Percentiles rank a stretch among this genome's conserved stretches.
These are phyloP conservation scores for Gigaspora rosea DNA, from an alignment of 192 early-diverging fungal species.

Conservation along the genomic window DNA sequence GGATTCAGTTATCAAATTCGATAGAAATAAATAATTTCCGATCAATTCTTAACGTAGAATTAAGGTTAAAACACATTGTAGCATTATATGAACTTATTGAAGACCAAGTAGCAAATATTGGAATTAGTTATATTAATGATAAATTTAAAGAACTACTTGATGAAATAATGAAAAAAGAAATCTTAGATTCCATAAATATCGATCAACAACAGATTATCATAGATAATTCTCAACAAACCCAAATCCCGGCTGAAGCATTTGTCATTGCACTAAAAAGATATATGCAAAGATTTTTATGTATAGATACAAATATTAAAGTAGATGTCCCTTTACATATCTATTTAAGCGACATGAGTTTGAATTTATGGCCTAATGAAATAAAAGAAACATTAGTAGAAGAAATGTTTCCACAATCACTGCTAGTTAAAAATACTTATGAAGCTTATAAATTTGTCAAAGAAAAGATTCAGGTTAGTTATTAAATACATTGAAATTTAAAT, in stretches of 20 bases:
- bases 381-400: background rate
- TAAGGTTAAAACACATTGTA: constrained; percentile 24
- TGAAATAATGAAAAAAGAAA: background rate
- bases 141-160: constrained; percentile 20
- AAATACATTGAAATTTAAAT: too few species aligned
- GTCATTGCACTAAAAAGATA: constrained; percentile 21
- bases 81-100: constrained; percentile 32
- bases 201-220: background rate
- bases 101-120: constrained; percentile 21
- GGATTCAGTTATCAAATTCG: constrained; percentile 25
- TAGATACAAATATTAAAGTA: background rate
- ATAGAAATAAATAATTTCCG: background rate
- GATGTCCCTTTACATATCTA: background rate
- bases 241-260: constrained; percentile 17
- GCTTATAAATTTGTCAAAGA: background rate
- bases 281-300: constrained; percentile 13
- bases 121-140: constrained; percentile 17
- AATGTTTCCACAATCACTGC: background rate
- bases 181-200: background rate
- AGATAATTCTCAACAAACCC: background rate
- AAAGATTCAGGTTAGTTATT: too few species aligned
- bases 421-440: background rate
- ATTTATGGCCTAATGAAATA: background rate
- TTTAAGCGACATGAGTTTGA: background rate
- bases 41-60: background rate